Evolutionary conservation across 768 basidiomycete species (phyloP), one percentile per base, ranked within the genome.

Genomic region (Boletus vermiculosoides): DNA sequence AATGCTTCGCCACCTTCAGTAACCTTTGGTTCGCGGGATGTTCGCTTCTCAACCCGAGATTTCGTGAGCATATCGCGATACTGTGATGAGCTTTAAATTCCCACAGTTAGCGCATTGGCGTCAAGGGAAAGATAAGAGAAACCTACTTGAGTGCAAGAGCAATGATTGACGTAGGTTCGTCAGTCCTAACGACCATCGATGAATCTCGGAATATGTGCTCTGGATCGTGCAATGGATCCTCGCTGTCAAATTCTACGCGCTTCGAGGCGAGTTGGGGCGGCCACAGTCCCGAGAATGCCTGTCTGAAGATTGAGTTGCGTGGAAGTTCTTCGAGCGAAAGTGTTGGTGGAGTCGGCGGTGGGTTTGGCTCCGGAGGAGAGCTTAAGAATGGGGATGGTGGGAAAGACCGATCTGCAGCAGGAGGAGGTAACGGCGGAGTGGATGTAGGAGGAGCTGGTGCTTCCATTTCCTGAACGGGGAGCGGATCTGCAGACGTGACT

Each of bases 141-240:
- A 73, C 84, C 65, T 65, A 93, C 92, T 89, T 92, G 48, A 99
- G 74, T 6, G 94, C 92, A 55, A 98, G 85, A 8, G 97, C 95
- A 61, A 98, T 94, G 66, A 98, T 97, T 18, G 96, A 98, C 0
- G 95, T 97, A 3, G 96, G 97, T 67, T 99, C 97, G 70, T 98
- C 94, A 20, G 94, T 94, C 20, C 96, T 83, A 20, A 99, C 89
- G 50, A 98, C 87, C 84, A 98, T 95, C 2, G 89, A 87, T 16
- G 92, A 94, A 66, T 96, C 95, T 37, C 92, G 82, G 75, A 97
- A 98, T 47, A 98, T 88, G 67, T 98, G 94, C 65, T 98, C 95
- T 1, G 87, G 87, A 67, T 92, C 88, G 58, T 81, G 80, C 71
- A 87, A 80, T 5, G 83, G 82, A 64, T 91, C 87, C 12, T 88